phyloP scores from a whole-genome alignment of 2,329 filamentous ascomycete genomes.

The Verticillium albo-atrum region DNA sequence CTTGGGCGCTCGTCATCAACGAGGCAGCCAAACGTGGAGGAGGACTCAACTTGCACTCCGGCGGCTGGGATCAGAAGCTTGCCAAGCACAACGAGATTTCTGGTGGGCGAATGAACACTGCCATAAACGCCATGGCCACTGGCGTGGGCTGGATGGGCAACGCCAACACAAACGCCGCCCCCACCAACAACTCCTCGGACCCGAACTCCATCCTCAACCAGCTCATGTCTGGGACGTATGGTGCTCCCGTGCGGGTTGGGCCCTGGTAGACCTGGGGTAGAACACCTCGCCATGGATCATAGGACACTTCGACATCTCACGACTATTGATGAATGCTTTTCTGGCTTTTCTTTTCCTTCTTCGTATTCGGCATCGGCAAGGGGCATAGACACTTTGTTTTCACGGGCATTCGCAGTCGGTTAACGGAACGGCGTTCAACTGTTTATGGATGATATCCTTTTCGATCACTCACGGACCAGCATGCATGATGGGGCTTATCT shows the following conservation, averaged over 20 bases:
- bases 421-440: not conserved
- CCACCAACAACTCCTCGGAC: slow-evolving; percentile 27
- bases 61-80: slow-evolving; percentile 87
- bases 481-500: not conserved
- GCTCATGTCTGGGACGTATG: slow-evolving; percentile 56
- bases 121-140: slow-evolving; percentile 70
- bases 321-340: slow-evolving; percentile 10
- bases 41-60: slow-evolving; percentile 83
- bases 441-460: slow-evolving; percentile 11
- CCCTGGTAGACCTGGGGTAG: slow-evolving; percentile 43
- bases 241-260: slow-evolving; percentile 57
- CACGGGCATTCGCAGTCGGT: slow-evolving; percentile 5
- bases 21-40: slow-evolving; percentile 89
- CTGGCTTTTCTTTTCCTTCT: slow-evolving; percentile 5
- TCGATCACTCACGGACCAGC: slow-evolving; percentile 2
- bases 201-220: slow-evolving; percentile 58
- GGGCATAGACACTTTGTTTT: slow-evolving; percentile 16
- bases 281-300: not conserved
- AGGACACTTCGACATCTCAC: slow-evolving; percentile 10
- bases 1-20: slow-evolving; percentile 86
- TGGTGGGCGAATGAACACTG: slow-evolving; percentile 73
- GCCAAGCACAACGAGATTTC: slow-evolving; percentile 84
- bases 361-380: slow-evolving; percentile 11
- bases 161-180: slow-evolving; percentile 18
- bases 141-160: slow-evolving; percentile 74